Base-by-base conservation (phyloP, 129 eudicot species). In the Calendula officinalis region DNA sequence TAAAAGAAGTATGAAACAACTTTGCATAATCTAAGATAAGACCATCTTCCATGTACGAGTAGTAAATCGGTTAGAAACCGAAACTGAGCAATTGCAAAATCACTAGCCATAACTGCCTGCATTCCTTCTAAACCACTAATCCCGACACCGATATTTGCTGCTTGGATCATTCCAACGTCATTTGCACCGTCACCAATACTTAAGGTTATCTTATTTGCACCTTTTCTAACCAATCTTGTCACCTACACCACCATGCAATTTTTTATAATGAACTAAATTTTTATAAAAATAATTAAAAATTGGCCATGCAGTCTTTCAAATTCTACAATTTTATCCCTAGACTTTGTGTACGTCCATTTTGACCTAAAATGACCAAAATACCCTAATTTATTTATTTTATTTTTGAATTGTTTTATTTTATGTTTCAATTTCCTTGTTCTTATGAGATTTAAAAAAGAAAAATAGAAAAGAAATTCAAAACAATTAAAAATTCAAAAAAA, bases 51-150 rank as follows among this genome's bases (percentile, higher is more conserved):
- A 83, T 92, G 98, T 49, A 92, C 98, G 65, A 92, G 98, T 40
- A 92, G 95, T 62, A 92, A 59, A 59, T 92, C 98, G 0, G 95
- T 83, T 15, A 92, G 80, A 80, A 85, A 92, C 11, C 98, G 95
- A 44, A 92, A 92, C 69, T 92, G 98, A 54, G 96, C 96, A 52
- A 92, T 92, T 46, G 98, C 98, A 64, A 92, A 92, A 79, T 92
- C 98, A 63, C 96, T 88, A 1, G 98, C 98, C 98, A 88, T 92
- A 66, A 92, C 98, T 11, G 98, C 98, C 70, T 92, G 98, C 98
- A 92, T 92, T 50, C 98, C 98, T 77, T 92, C 98, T 49, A 81
- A 66, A 41, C 98, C 96, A 74, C 98, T 92, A 48, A 92, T 92
- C 44, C 96, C 96, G 39, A 92, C 95, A 34, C 98, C 98, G 57